Evolutionary conservation across 1,139 yeast genomes (phyloP).

Genomic region (Diutina catenulata): DNA sequence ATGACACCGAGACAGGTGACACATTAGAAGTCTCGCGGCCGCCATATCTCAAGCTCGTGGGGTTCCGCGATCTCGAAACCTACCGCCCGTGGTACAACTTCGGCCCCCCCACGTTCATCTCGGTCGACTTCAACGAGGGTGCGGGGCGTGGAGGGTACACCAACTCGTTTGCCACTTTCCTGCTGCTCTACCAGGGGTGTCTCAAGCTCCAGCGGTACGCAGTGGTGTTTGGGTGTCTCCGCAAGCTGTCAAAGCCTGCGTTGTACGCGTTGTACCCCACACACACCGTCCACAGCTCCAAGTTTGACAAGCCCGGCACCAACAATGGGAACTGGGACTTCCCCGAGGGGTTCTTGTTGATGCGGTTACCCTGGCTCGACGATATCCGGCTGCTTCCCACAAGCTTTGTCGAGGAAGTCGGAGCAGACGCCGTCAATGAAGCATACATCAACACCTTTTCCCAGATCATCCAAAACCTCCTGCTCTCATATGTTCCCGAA

Average conservation of each 20-base stretch:
- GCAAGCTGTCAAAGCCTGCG: conserved; percentile 43
- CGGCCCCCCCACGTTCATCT: conserved; percentile 46
- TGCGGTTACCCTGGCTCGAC: conserved; percentile 52
- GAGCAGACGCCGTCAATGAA: conserved; percentile 7
- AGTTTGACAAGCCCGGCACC: conserved; percentile 11
- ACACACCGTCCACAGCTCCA: conserved; percentile 13
- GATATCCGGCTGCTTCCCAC: conserved; percentile 43
- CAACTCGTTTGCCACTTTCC: conserved; percentile 58
- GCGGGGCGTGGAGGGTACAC: conserved; percentile 25
- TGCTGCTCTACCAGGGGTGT: conserved; percentile 56
- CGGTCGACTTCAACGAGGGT: conserved; percentile 30
- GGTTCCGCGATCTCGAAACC: conserved; percentile 40
- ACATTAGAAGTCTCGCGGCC: conserved; percentile 15
- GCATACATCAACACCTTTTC: conserved; percentile 11
- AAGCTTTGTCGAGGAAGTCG: not conserved
- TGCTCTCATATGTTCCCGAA: conserved; percentile 41
- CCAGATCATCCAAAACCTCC: conserved; percentile 26
- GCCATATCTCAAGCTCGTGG: conserved; percentile 44
- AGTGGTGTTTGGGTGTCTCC: conserved; percentile 59
- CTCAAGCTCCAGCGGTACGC: conserved; percentile 43
- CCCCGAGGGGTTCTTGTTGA: conserved; percentile 54
- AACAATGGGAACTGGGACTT: conserved; percentile 14
- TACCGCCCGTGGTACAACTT: conserved; percentile 42
- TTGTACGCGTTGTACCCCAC: conserved; percentile 51
- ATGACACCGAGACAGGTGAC: conserved; percentile 10